Evolutionary conservation across 306 rosid species (phyloP).

Genomic region (Dalbergia oliveri): DNA sequence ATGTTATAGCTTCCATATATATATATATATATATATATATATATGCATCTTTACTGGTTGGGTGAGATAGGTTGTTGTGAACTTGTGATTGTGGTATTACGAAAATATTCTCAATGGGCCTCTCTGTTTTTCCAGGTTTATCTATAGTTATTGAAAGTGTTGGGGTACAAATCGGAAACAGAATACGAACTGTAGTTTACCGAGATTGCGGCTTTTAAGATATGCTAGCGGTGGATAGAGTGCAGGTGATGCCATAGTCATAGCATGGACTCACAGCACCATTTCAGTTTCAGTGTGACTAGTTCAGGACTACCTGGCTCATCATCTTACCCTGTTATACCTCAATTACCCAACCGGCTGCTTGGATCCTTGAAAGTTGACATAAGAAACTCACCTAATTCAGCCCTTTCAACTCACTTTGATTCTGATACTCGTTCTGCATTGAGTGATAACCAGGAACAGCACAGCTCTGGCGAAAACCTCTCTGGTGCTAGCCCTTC

Average conservation of each 20-base stretch:
- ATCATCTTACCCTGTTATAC: conserved; percentile 55
- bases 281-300: conserved; percentile 54
- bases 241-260: conserved; percentile 51
- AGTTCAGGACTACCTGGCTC: conserved; percentile 54
- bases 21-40: neutral
- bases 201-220: conserved; percentile 14
- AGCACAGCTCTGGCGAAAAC: conserved; percentile 58
- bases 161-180: neutral
- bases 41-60: neutral
- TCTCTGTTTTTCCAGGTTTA: conserved; percentile 56
- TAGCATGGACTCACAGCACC: conserved; percentile 76
- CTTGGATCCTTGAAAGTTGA: conserved; percentile 67
- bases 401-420: conserved; percentile 58
- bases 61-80: neutral
- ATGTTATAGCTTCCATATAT: neutral
- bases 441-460: conserved; percentile 69
- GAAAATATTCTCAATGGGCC: conserved; percentile 30
- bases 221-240: conserved; percentile 2
- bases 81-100: neutral
- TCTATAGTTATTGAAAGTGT: conserved; percentile 31
- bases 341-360: conserved; percentile 57
- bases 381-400: conserved; percentile 65
- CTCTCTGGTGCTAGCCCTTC: conserved; percentile 65
- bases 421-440: conserved; percentile 63
- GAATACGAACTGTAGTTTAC: conserved; percentile 11